These are phyloP conservation scores for Scheffersomyces spartinae DNA, from an alignment of 805 yeast species.

Conservation along the genomic window DNA sequence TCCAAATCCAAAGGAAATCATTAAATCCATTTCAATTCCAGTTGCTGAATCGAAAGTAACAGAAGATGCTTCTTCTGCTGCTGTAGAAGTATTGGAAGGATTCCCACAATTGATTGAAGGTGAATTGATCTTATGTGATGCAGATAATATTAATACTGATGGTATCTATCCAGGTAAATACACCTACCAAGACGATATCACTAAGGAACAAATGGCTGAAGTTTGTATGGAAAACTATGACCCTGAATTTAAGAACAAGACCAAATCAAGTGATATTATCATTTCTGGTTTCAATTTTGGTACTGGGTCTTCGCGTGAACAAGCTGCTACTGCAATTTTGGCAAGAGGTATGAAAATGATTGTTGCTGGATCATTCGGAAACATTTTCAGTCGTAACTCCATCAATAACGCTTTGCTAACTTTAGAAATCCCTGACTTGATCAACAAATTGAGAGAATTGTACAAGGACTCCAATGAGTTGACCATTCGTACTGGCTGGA, in stretches of 20 bases:
- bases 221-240: constrained; percentile 99
- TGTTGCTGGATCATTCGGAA: constrained; percentile 95
- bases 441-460: constrained; percentile 61
- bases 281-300: constrained; percentile 94
- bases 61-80: constrained; percentile 21
- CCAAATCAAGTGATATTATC: constrained; percentile 79
- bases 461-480: constrained; percentile 53
- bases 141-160: constrained; percentile 94
- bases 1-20: constrained; percentile 37
- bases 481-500: constrained; percentile 93
- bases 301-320: constrained; percentile 97
- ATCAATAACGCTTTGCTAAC: constrained; percentile 94
- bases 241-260: constrained; percentile 70
- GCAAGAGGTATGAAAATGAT: constrained; percentile 90
- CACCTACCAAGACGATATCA: constrained; percentile 95
- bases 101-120: constrained; percentile 87
- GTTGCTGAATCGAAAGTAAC: constrained; percentile 19
- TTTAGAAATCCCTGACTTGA: constrained; percentile 82
- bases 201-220: constrained; percentile 93
- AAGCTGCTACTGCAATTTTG: constrained; percentile 96
- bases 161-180: constrained; percentile 99
- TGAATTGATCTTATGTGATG: constrained; percentile 90
- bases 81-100: constrained; percentile 74
- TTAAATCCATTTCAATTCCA: constrained; percentile 24
- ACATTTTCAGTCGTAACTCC: constrained; percentile 90